These are phyloP conservation scores for Ceriops decandra DNA, from an alignment of 345 rosid species.

Conservation along the genomic window DNA sequence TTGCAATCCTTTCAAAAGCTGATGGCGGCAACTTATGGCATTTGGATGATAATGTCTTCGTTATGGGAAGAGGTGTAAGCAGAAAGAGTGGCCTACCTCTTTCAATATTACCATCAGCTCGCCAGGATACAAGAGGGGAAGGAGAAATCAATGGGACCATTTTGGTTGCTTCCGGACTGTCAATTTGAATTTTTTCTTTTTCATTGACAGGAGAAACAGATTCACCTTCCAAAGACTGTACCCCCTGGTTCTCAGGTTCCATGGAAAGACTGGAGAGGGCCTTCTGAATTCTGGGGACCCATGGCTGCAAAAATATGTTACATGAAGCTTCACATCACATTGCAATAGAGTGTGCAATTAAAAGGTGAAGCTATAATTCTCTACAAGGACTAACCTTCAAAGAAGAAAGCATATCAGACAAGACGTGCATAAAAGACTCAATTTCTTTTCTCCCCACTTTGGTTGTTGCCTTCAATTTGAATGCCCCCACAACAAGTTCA, in stretches of 20 bases:
- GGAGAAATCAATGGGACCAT: conserved; percentile 69
- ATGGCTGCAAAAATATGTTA: conserved; percentile 57
- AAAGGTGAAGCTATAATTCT: background rate
- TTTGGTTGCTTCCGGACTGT: conserved; percentile 56
- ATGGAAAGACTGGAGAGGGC: conserved; percentile 25
- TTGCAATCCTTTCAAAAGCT: conserved; percentile 31
- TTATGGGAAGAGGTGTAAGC: conserved; percentile 77
- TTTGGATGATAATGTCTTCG: conserved; percentile 34
- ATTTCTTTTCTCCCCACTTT: conserved; percentile 56
- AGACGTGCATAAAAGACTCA: conserved; percentile 45
- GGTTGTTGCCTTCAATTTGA: conserved; percentile 35
- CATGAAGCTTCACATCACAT: conserved; percentile 3
- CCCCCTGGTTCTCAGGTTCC: conserved; percentile 27
- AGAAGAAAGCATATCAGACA: conserved; percentile 57
- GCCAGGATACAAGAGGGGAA: conserved; percentile 91
- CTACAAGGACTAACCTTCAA: conserved; percentile 32
- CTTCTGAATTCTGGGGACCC: conserved; percentile 65
- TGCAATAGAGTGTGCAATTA: background rate
- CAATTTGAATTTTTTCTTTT: conserved; percentile 37
- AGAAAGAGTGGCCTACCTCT: conserved; percentile 72
- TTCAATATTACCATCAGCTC: conserved; percentile 52
- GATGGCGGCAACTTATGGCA: conserved; percentile 32
- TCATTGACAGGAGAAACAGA: conserved; percentile 24
- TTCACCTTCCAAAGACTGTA: conserved; percentile 21
- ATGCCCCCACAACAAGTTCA: conserved; percentile 71